Percentiles rank a stretch among this genome's conserved stretches.
phyloP scores from a whole-genome alignment of 257 asterid genomes.

The Parsonsia alboflavescens region DNA sequence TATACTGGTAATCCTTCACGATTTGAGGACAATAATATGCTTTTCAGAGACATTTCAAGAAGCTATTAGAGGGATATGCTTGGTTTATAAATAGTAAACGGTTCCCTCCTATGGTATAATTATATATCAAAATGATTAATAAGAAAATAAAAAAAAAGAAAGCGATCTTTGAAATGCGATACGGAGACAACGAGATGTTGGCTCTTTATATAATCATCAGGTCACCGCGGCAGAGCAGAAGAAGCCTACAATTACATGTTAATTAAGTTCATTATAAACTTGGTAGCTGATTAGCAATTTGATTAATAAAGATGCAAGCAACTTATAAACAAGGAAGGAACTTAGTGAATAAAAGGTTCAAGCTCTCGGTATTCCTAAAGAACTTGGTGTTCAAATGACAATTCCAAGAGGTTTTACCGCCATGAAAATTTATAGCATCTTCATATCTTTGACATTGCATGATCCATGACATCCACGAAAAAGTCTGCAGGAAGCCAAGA shows the following conservation, averaged over 20 bases:
- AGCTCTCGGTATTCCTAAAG: neutral
- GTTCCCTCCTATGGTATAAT: neutral
- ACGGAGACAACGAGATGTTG: slow-evolving; percentile 29
- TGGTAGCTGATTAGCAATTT: neutral
- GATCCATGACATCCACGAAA: slow-evolving; percentile 36
- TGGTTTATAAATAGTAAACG: neutral
- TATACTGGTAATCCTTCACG: too few species aligned
- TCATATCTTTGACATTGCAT: slow-evolving; percentile 33
- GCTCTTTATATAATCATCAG: slow-evolving; percentile 6
- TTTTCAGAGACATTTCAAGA: neutral
- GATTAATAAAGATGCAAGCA: neutral
- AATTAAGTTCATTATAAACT: neutral
- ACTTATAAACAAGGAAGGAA: neutral
- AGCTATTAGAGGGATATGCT: neutral
- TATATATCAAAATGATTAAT: neutral
- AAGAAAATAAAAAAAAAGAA: neutral
- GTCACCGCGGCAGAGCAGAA: neutral
- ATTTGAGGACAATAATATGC: neutral
- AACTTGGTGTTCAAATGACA: neutral
- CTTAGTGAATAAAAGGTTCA: neutral
- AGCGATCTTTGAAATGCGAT: neutral
- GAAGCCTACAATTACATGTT: neutral
- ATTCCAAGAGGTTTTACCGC: neutral
- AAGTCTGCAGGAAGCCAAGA: slow-evolving; percentile 22
- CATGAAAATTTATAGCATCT: neutral